Evolutionary conservation across 2,329 filamentous ascomycete species (phyloP).

Genomic region (Scedosporium boydii): DNA sequence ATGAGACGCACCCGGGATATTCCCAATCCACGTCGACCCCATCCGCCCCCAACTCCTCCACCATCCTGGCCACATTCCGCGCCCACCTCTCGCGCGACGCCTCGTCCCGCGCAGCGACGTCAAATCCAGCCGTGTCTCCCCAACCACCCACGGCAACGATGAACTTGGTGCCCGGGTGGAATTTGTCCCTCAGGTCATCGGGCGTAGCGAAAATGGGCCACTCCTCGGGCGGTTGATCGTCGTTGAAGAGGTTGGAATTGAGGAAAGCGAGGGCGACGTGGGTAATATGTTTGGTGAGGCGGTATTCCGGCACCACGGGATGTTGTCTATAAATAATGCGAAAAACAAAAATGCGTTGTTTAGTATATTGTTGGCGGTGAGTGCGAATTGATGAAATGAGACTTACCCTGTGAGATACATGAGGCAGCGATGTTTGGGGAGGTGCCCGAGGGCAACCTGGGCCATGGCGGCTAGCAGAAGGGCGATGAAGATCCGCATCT

Average conservation of each 20-base stretch:
- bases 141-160: slow-evolving; percentile 67
- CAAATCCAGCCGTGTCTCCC: slow-evolving; percentile 59
- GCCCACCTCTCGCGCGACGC: slow-evolving; percentile 49
- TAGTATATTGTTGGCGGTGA: neutral
- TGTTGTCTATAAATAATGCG: slow-evolving; percentile 32
- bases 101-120: slow-evolving; percentile 41
- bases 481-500: neutral
- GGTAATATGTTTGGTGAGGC: slow-evolving; percentile 34
- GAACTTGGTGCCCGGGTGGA: slow-evolving; percentile 46
- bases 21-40: slow-evolving; percentile 57
- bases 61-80: slow-evolving; percentile 53
- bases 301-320: slow-evolving; percentile 26
- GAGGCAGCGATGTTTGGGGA: slow-evolving; percentile 19
- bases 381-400: neutral
- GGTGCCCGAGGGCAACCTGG: neutral
- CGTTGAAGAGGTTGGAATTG: slow-evolving; percentile 41
- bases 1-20: slow-evolving; percentile 35
- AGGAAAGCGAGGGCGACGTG: slow-evolving; percentile 52
- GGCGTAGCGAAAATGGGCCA: slow-evolving; percentile 48
- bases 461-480: neutral
- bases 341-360: neutral
- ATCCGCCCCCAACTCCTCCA: slow-evolving; percentile 53
- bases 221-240: slow-evolving; percentile 20
- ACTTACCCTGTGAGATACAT: slow-evolving; percentile 43
- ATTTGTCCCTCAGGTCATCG: slow-evolving; percentile 21